These are phyloP conservation scores for Euphrasia arctica DNA, from an alignment of 305 asterid species.

Conservation along the genomic window DNA sequence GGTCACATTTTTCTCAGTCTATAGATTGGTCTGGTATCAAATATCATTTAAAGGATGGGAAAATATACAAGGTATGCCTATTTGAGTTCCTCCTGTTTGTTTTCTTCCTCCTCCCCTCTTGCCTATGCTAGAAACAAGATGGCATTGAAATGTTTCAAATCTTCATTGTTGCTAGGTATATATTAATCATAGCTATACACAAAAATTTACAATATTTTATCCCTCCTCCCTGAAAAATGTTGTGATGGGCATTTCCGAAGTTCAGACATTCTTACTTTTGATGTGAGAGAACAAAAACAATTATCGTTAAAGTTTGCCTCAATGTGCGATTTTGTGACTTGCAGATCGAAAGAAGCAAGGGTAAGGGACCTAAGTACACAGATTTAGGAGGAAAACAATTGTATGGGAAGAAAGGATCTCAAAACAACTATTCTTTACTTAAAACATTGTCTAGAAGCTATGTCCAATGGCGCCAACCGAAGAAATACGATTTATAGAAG, in stretches of 20 bases:
- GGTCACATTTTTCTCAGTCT: constrained; percentile 75
- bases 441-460: constrained; percentile 43
- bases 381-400: constrained; percentile 62
- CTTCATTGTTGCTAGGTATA: not conserved
- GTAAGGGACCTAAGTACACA: constrained; percentile 48
- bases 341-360: constrained; percentile 59
- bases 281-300: not conserved
- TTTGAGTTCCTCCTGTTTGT: not conserved
- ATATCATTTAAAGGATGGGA: constrained; percentile 71
- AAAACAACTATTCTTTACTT: constrained; percentile 41
- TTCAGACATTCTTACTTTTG: not conserved
- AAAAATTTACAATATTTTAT: not conserved
- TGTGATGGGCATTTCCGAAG: not conserved
- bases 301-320: not conserved
- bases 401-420: constrained; percentile 43
- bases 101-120: not conserved
- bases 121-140: not conserved
- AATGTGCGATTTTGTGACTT: not conserved
- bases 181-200: not conserved
- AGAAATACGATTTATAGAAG: constrained; percentile 50
- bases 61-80: constrained; percentile 56
- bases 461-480: constrained; percentile 55
- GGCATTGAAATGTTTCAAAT: not conserved
- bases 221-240: not conserved
- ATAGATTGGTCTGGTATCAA: constrained; percentile 87